These are phyloP conservation scores for Debaryomycetaceae sp. DNA, from an alignment of 1,139 yeast species.

Conservation along the genomic window DNA sequence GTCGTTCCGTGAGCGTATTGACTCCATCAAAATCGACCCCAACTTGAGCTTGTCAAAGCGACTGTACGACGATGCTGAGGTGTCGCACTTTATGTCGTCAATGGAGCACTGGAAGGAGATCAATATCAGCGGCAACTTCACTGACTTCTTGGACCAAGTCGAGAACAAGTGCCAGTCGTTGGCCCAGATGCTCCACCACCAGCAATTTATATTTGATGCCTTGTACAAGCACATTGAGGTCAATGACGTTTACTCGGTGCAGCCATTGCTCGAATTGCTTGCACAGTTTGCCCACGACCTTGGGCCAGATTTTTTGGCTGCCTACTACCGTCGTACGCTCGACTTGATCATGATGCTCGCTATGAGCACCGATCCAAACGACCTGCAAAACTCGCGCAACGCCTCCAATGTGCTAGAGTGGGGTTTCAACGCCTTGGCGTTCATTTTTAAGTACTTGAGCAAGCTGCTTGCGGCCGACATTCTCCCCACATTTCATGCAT, in stretches of 20 bases:
- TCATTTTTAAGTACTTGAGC: slow-evolving; percentile 81
- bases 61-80: slow-evolving; percentile 66
- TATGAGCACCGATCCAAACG: slow-evolving; percentile 41
- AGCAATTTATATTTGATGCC: slow-evolving; percentile 52
- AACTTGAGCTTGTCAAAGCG: slow-evolving; percentile 57
- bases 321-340: slow-evolving; percentile 56
- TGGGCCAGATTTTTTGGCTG: slow-evolving; percentile 78
- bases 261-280: slow-evolving; percentile 75
- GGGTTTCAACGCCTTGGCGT: slow-evolving; percentile 82
- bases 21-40: slow-evolving; percentile 82
- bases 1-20: slow-evolving; percentile 81
- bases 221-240: slow-evolving; percentile 46
- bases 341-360: slow-evolving; percentile 49
- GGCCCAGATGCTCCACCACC: slow-evolving; percentile 78
- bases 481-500: slow-evolving; percentile 58
- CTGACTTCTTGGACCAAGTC: slow-evolving; percentile 56
- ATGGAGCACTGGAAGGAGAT: slow-evolving; percentile 86
- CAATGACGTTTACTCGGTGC: slow-evolving; percentile 68
- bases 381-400: slow-evolving; percentile 35
- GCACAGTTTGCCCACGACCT: slow-evolving; percentile 89
- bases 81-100: slow-evolving; percentile 76
- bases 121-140: slow-evolving; percentile 71
- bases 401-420: slow-evolving; percentile 75
- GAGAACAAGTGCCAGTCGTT: slow-evolving; percentile 60
- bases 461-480: slow-evolving; percentile 59